Evolutionary conservation across 2,329 filamentous ascomycete species (phyloP).

Genomic region (Fusarium sp.): DNA sequence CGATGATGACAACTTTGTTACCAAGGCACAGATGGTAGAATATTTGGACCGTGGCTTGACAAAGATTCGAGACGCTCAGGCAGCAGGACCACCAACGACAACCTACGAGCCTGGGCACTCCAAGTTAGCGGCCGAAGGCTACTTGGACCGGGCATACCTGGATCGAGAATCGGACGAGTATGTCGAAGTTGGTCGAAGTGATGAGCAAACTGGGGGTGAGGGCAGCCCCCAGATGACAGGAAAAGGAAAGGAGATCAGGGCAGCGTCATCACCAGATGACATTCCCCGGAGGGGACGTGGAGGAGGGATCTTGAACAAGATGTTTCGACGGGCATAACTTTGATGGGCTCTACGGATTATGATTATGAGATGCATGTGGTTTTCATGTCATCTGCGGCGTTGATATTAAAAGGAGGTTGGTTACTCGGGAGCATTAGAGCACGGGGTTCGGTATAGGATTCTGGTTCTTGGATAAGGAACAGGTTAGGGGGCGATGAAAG

Average conservation of each 20-base stretch:
- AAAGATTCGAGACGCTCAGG: slow-evolving; percentile 54
- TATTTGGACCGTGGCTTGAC: slow-evolving; percentile 60
- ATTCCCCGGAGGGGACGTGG: slow-evolving; percentile 45
- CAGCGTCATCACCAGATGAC: slow-evolving; percentile 31
- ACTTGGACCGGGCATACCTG: slow-evolving; percentile 42
- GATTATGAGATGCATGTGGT: slow-evolving; percentile 10
- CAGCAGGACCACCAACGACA: slow-evolving; percentile 26
- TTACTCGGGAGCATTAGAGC: neutral
- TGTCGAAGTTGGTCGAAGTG: slow-evolving; percentile 49
- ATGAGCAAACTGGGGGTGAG: slow-evolving; percentile 38
- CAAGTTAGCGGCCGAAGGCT: slow-evolving; percentile 49
- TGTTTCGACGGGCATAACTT: slow-evolving; percentile 48
- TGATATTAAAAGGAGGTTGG: neutral
- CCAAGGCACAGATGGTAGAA: slow-evolving; percentile 61
- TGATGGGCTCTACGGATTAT: slow-evolving; percentile 2
- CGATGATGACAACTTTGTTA: slow-evolving; percentile 53
- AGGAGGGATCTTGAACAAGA: slow-evolving; percentile 51
- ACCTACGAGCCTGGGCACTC: slow-evolving; percentile 46
- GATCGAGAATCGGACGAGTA: slow-evolving; percentile 51
- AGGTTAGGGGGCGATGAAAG: neutral
- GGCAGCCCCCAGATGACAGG: slow-evolving; percentile 29
- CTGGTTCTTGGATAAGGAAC: neutral
- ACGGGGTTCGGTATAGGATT: neutral
- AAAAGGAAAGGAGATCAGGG: slow-evolving; percentile 40
- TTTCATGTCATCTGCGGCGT: slow-evolving; percentile 4